Evolutionary conservation across 2,329 filamentous ascomycete genomes (phyloP), one percentile per base, ranked within the genome.

Genomic region (Exserohilum turcica): DNA sequence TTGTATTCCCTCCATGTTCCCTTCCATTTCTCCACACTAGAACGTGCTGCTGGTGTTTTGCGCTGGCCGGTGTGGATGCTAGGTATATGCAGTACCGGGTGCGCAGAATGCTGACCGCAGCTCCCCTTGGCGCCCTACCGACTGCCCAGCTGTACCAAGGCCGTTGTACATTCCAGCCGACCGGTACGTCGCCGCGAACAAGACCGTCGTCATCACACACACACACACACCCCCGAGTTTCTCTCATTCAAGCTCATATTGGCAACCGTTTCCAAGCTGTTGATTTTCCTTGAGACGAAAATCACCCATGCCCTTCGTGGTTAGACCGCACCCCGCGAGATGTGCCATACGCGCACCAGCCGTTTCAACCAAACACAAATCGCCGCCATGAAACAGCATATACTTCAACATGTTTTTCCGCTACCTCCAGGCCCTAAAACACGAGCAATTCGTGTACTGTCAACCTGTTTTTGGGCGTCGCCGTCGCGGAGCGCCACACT

Each of bases 141-240:
- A 31, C 45, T 43, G 56, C 50, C 56, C 38, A 59, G 53, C 48
- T 51, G 53, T 59, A 59, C 56, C 56, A 59, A 59, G 56, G 31
- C 32, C 31, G 36, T 46, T 40, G n/a, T 24, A 24, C 31, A 31
- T 39, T 27, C 45, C 47, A 32, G 31, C 42, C 24, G 35, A 15
- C 18, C 13, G 53, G 53, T 43, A 53, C 13, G 16, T 28, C 8
- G 37, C 43, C 28, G 39, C 3, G 16, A 27, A 40, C 44, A 6
- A 5, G 21, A 7, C 21, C 21, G 44, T 51, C 45, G 27, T 28
- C 2, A 24, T 18, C 6, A 31, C 24, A 19, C 21, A 28, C 39
- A 43, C n/a, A n/a, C n/a, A 36, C 38, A 16, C 39, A 45, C 43
- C 32, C 43, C 39, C 44, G 32, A 52, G 40, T n/a, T n/a, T n/a